phyloP scores from a whole-genome alignment of 2,329 filamentous ascomycete species.

The Diplocarpon mali region DNA sequence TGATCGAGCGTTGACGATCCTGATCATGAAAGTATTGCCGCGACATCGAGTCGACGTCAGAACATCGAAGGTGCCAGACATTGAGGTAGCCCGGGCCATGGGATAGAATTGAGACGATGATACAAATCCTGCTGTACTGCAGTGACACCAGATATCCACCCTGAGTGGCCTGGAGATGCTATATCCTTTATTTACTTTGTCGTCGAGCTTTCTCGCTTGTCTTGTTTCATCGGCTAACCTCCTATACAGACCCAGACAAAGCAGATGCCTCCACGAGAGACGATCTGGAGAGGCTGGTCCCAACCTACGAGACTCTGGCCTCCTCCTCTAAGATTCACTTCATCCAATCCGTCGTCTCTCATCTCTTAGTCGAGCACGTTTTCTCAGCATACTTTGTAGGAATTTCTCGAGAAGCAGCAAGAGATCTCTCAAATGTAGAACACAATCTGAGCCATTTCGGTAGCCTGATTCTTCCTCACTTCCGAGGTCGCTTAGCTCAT shows the following conservation, averaged over 20 bases:
- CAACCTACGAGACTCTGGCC: constrained; percentile 45
- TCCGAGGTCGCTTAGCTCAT: not conserved
- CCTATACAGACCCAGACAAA: constrained; percentile 33
- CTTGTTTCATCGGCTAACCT: constrained; percentile 5
- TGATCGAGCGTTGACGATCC: too few species aligned
- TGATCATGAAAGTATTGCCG: not conserved
- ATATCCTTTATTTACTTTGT: not conserved
- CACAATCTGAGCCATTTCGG: constrained; percentile 18
- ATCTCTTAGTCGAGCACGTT: constrained; percentile 47
- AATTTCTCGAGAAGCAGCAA: constrained; percentile 41
- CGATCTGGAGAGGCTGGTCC: constrained; percentile 39
- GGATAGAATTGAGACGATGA: not conserved
- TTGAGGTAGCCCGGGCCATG: not conserved
- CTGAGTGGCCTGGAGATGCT: too few species aligned
- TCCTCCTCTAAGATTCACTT: constrained; percentile 47
- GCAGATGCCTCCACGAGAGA: constrained; percentile 32
- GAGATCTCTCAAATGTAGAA: constrained; percentile 32
- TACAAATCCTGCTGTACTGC: too few species aligned
- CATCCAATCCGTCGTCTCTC: constrained; percentile 50
- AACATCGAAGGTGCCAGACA: not conserved
- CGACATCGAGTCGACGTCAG: too few species aligned
- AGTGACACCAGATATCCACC: too few species aligned
- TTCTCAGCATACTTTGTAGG: constrained; percentile 56
- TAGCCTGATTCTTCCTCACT: constrained; percentile 6
- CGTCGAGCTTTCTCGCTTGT: not conserved